Conservation (phyloP, 2,329 filamentous ascomycete genomes). For the Paracamarosporium sp. region DNA sequence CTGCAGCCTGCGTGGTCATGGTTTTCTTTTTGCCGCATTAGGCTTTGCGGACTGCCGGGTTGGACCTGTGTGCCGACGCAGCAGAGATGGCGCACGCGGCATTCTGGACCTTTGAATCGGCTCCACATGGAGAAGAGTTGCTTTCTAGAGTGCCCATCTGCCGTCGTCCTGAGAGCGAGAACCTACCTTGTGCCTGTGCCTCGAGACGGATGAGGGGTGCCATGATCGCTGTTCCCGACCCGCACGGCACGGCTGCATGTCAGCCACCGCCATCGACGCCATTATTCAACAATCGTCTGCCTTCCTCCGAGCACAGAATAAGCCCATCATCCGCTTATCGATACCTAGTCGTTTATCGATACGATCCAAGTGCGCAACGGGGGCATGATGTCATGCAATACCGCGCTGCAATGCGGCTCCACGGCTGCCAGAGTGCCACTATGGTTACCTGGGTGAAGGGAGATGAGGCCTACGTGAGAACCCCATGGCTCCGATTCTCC, state of each 20-base stretch:
- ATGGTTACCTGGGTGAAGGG: not conserved
- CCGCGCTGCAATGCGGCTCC: not conserved
- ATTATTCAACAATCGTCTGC: not conserved
- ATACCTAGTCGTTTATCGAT: not conserved
- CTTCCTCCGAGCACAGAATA: not conserved
- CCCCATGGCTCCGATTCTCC: not conserved
- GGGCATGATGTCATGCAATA: conserved; percentile 3
- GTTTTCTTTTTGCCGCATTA: not conserved
- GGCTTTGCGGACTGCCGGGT: not conserved
- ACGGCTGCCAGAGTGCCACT: not conserved
- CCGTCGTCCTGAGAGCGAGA: not conserved
- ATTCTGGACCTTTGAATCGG: not conserved
- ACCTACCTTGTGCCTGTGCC: not conserved
- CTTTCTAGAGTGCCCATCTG: not conserved
- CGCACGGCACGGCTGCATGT: conserved; percentile 1
- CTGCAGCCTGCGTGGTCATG: not conserved
- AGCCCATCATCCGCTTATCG: not conserved
- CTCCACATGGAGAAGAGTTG: not conserved
- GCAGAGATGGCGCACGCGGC: not conserved
- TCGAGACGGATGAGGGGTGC: not conserved
- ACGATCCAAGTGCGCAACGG: not conserved
- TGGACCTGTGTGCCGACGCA: not conserved
- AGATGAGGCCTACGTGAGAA: not conserved
- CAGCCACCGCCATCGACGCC: not conserved
- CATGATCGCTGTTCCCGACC: not conserved